phyloP scores from a whole-genome alignment of 2,329 filamentous ascomycete species.

The Diaporthe destruens region DNA sequence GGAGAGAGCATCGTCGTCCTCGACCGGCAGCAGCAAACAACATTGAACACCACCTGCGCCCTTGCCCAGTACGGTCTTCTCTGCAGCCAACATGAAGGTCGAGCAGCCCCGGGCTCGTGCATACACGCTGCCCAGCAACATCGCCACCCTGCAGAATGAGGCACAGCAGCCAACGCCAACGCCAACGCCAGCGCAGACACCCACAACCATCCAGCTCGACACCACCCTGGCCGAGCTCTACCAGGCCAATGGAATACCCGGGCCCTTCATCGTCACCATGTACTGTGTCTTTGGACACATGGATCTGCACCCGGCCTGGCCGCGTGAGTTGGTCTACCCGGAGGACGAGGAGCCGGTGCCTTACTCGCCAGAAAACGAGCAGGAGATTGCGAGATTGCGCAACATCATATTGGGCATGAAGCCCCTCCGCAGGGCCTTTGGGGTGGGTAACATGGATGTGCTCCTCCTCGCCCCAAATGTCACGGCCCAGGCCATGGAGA shows the following conservation, averaged over 20 bases:
- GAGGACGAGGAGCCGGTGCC: slow-evolving; percentile 47
- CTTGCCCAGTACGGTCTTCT: background rate
- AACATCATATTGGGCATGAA: slow-evolving; percentile 45
- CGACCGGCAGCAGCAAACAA: background rate
- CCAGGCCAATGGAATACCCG: slow-evolving; percentile 43
- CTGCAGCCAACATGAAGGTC: slow-evolving; percentile 23
- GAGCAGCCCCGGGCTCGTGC: background rate
- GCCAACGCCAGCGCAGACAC: background rate
- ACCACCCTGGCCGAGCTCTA: slow-evolving; percentile 45
- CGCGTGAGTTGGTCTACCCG: slow-evolving; percentile 44
- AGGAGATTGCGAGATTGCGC: slow-evolving; percentile 42
- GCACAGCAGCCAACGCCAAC: slow-evolving; percentile 15
- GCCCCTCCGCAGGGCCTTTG: slow-evolving; percentile 45
- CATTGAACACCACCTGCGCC: background rate
- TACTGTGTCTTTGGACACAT: slow-evolving; percentile 46
- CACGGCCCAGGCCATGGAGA: slow-evolving; percentile 40
- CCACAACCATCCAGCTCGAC: slow-evolving; percentile 40
- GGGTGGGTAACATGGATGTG: slow-evolving; percentile 45
- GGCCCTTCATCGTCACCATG: slow-evolving; percentile 45
- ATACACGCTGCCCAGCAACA: slow-evolving; percentile 1
- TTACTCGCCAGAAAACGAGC: slow-evolving; percentile 38
- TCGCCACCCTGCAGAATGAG: slow-evolving; percentile 26
- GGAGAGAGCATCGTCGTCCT: background rate
- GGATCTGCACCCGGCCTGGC: slow-evolving; percentile 45
- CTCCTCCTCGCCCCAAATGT: slow-evolving; percentile 44